Percentiles rank a stretch among this genome's conserved stretches.
phyloP scores from a whole-genome alignment of 305 asterid species.

The Solanum hybrid region DNA sequence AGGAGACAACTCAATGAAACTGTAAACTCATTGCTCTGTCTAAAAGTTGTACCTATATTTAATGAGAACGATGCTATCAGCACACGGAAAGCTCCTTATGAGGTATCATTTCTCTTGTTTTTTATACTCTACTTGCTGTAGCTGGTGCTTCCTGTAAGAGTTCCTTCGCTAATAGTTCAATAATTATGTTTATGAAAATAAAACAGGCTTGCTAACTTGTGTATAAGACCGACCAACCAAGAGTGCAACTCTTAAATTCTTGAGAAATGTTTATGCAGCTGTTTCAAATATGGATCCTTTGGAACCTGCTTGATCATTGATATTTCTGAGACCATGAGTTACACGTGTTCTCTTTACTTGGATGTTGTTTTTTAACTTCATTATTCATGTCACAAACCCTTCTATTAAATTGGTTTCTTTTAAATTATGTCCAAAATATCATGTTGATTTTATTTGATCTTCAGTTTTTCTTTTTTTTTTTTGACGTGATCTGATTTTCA shows the following conservation, averaged over 20 bases:
- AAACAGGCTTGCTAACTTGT: not conserved
- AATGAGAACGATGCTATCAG: conserved; percentile 98
- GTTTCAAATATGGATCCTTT: not conserved
- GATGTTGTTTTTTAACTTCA: not conserved
- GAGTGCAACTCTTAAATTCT: not conserved
- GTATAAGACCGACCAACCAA: not conserved
- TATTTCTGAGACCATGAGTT: conserved; percentile 8
- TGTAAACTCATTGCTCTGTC: conserved; percentile 53
- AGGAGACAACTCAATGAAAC: conserved; percentile 82
- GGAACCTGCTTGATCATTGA: not conserved
- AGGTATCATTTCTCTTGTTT: conserved; percentile 32
- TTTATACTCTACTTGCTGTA: not conserved
- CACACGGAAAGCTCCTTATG: conserved; percentile 95
- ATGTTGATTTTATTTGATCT: not conserved
- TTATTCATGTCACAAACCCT: not conserved
- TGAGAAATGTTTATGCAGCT: not conserved
- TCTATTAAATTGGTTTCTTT: not conserved
- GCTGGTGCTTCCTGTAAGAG: not conserved
- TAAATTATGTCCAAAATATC: not conserved
- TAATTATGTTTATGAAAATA: not conserved
- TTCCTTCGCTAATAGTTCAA: not conserved
- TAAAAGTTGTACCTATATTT: conserved; percentile 87
- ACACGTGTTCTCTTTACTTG: not conserved
- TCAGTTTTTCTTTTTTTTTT: not conserved
- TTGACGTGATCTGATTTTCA: not conserved